Conservation (phyloP, 2,329 filamentous ascomycete genomes). For the Chaetomium sp. region DNA sequence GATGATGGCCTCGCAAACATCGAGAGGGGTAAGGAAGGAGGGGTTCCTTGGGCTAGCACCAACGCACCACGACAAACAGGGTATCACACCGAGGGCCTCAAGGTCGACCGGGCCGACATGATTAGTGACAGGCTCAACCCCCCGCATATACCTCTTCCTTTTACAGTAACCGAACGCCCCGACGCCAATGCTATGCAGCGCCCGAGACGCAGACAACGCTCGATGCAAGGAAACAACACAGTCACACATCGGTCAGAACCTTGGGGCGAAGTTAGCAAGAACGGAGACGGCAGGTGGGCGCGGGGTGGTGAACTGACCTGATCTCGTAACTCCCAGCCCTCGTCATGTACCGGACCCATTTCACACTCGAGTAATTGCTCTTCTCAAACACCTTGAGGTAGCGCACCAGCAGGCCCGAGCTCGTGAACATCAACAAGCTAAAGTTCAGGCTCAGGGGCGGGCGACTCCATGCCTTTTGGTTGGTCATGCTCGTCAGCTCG, state of each 20-base stretch:
- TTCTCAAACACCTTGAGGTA: slow-evolving; percentile 99
- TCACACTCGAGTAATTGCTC: slow-evolving; percentile 97
- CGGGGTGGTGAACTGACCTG: slow-evolving; percentile 28
- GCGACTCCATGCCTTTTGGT: slow-evolving; percentile 94
- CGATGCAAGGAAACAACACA: slow-evolving; percentile 6
- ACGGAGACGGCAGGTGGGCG: background rate
- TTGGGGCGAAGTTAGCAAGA: background rate
- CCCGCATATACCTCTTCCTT: background rate
- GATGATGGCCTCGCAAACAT: background rate
- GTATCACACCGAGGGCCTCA: background rate
- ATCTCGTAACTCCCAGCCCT: slow-evolving; percentile 97
- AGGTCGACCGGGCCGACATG: background rate
- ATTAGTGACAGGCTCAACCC: background rate
- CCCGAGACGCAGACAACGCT: slow-evolving; percentile 5
- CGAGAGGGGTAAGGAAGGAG: background rate
- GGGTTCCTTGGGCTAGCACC: background rate
- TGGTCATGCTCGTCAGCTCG: slow-evolving; percentile 92
- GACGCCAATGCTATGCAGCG: slow-evolving; percentile 30
- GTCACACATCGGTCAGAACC: slow-evolving; percentile 14
- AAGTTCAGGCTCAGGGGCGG: slow-evolving; percentile 92
- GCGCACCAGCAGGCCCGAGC: slow-evolving; percentile 84
- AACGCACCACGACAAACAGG: background rate
- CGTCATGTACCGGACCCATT: slow-evolving; percentile 99
- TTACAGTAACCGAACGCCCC: slow-evolving; percentile 21
- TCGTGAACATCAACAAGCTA: slow-evolving; percentile 96